Base-by-base conservation (phyloP, 2,329 filamentous ascomycete species). In the Clarireedia monteithiana region DNA sequence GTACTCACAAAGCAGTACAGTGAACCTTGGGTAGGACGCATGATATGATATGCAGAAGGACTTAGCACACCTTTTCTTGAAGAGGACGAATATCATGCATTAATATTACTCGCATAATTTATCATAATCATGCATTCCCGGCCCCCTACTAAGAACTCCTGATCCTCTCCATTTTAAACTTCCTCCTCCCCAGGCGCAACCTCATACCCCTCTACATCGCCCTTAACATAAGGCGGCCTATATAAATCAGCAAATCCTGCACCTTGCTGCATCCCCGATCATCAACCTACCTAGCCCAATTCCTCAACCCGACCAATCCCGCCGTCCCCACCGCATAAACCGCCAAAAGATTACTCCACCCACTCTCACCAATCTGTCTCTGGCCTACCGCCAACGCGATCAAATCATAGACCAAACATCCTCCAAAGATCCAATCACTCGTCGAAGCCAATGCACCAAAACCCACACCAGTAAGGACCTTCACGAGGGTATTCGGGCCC, bases 371-470 rank as follows among this genome's bases (percentile, higher is more conserved):
- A 53, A 73, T 72, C 4, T 68, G 70, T 6, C 70, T 70, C 68
- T 84, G 81, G 1, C 81, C 81, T 0, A 80, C 74, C 30, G 72
- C 71, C 59, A 83, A 62, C 6, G 76, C 79, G 14, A 82, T 70
- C 17, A 83, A 70, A 64, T 83, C 78, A 64, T 83, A 83, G 0
- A 80, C 79, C 58, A 84, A 65, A 62, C 81, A 82, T 0, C 75
- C 77, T 0, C 80, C 81, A 50, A 83, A 78, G 52, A 83, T 81
- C 79, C 79, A 83, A 64, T 84, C 81, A 61, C 78, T 81, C 38
- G 67, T 62, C 9, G 72, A 72, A 2, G 75, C 77, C 15, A 75
- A 67, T 0, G 74, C 68, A 0, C 73, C 78, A 57, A 83, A 83
- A 0, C 76, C 79, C 0, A 81, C 62, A 0, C 75, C 79, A 0